Evolutionary conservation across 225 moss, liverwort and hornwort species (phyloP).

Genomic region (Asterella californica): DNA sequence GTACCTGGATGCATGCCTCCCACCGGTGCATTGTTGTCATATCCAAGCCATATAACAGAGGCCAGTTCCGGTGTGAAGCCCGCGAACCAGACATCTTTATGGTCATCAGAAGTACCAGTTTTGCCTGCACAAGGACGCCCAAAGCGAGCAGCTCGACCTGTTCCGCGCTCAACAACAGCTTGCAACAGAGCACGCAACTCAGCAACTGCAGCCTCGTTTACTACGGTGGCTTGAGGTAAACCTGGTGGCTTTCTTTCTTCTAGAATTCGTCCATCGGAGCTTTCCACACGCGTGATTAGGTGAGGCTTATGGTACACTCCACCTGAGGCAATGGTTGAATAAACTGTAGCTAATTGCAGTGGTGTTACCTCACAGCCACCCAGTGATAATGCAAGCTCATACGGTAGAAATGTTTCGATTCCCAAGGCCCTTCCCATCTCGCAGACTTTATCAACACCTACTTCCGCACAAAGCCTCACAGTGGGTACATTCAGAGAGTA

Average conservation of each 20-base stretch:
- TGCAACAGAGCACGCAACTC: constrained; percentile 84
- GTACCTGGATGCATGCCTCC: constrained; percentile 97
- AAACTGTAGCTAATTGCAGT: constrained; percentile 75
- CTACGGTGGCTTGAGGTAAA: constrained; percentile 40
- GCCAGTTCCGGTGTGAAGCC: constrained; percentile 96
- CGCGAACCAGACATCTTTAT: constrained; percentile 98
- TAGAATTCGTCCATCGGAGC: constrained; percentile 61
- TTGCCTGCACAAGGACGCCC: constrained; percentile 95
- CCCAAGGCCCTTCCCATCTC: constrained; percentile 81
- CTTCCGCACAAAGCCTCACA: constrained; percentile 85
- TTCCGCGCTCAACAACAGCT: constrained; percentile 91
- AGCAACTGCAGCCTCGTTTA: constrained; percentile 70
- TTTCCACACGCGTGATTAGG: constrained; percentile 70
- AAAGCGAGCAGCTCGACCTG: constrained; percentile 74
- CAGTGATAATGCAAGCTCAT: constrained; percentile 79
- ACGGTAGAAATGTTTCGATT: constrained; percentile 75
- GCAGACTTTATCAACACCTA: constrained; percentile 93
- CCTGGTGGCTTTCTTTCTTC: constrained; percentile 58
- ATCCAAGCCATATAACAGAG: constrained; percentile 96
- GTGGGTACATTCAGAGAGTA: constrained; percentile 92
- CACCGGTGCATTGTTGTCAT: constrained; percentile 88
- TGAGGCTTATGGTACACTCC: constrained; percentile 76
- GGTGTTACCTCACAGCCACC: constrained; percentile 98
- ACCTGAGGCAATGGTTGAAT: constrained; percentile 91
- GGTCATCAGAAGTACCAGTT: constrained; percentile 92